phyloP scores from a whole-genome alignment of 768 basidiomycete genomes.

The Pisolithus microcarpus region DNA sequence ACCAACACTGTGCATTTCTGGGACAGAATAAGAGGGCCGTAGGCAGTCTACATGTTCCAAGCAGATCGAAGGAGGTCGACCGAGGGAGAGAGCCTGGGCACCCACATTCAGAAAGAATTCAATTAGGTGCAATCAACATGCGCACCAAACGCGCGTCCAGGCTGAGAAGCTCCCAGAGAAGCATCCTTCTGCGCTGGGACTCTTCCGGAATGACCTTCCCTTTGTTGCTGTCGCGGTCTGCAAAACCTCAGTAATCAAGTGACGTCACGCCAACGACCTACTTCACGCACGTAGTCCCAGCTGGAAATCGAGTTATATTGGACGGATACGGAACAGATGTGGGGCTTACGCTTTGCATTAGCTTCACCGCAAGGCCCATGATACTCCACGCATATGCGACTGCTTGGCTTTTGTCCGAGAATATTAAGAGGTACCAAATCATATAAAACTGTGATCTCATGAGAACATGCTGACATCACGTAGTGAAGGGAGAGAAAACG shows the following conservation, averaged over 20 bases:
- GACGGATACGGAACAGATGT: background rate
- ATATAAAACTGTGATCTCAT: constrained; percentile 51
- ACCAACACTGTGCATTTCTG: constrained; percentile 24
- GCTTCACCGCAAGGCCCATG: constrained; percentile 66
- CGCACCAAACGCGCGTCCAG: constrained; percentile 63
- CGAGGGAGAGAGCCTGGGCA: constrained; percentile 56
- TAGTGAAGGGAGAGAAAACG: constrained; percentile 11
- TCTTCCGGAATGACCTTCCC: constrained; percentile 66
- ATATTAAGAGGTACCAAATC: constrained; percentile 69
- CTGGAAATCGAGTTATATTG: constrained; percentile 28
- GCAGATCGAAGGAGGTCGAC: constrained; percentile 63
- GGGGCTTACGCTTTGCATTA: constrained; percentile 60
- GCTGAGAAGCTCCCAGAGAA: constrained; percentile 72
- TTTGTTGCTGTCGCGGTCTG: constrained; percentile 63
- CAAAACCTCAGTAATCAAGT: constrained; percentile 18
- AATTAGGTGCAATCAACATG: constrained; percentile 5
- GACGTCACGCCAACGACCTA: constrained; percentile 1
- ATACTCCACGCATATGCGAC: constrained; percentile 71
- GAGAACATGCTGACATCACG: constrained; percentile 24
- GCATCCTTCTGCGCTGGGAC: constrained; percentile 56
- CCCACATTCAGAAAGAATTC: constrained; percentile 4
- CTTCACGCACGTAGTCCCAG: constrained; percentile 56
- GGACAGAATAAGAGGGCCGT: constrained; percentile 28
- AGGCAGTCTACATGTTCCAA: constrained; percentile 59
- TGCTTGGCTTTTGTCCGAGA: constrained; percentile 67